A percentile compares a stretch with the other conserved stretches of the same genome.
Conservation (phyloP, 164 flowering plant species). For the Santalum album region DNA sequence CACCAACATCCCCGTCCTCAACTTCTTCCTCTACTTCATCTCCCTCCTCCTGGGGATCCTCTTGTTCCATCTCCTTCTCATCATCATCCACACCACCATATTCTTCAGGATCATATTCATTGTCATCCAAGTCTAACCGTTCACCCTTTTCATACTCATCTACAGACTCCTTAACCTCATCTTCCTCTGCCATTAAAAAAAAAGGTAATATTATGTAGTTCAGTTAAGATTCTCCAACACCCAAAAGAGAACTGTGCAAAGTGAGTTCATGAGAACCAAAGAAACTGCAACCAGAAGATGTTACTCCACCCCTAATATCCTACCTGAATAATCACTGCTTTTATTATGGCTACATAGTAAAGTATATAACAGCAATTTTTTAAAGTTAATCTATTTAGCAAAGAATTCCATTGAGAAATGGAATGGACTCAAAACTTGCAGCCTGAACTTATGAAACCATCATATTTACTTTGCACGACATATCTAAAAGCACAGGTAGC, state of each 20-base stretch:
- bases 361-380: too few species aligned
- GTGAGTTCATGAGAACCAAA: neutral
- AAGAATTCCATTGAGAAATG: too few species aligned
- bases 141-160: conserved; percentile 71
- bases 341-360: too few species aligned
- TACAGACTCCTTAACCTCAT: conserved; percentile 49
- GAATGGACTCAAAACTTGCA: too few species aligned
- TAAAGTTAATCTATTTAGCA: too few species aligned
- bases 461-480: too few species aligned
- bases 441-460: too few species aligned
- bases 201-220: conserved; percentile 5
- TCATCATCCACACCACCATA: conserved; percentile 49
- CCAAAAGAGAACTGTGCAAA: neutral
- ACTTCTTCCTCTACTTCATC: conserved; percentile 45
- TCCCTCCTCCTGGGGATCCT: conserved; percentile 42
- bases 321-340: neutral
- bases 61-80: conserved; percentile 56
- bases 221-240: conserved; percentile 1
- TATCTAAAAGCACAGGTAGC: too few species aligned
- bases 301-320: neutral
- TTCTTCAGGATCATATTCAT: conserved; percentile 73
- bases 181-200: conserved; percentile 42
- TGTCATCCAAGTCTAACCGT: conserved; percentile 72
- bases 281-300: neutral
- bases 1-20: conserved; percentile 47